phyloP scores from a whole-genome alignment of 2,329 filamentous ascomycete genomes.

The Beauveria sp. region DNA sequence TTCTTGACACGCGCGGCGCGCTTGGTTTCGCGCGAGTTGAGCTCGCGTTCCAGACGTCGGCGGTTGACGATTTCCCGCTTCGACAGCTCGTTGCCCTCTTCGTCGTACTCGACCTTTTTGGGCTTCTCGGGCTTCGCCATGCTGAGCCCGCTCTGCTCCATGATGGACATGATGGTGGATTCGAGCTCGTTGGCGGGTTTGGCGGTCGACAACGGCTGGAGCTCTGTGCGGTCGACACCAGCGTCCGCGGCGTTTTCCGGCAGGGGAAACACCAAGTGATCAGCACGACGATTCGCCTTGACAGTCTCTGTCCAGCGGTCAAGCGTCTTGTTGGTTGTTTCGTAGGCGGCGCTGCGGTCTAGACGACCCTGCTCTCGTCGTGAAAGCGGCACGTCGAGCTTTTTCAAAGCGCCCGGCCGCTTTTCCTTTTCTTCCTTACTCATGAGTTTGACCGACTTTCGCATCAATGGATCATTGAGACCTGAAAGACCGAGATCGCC shows the following conservation, averaged over 20 bases:
- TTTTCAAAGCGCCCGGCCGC: conserved; percentile 44
- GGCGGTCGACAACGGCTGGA: conserved; percentile 55
- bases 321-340: conserved; percentile 85
- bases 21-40: conserved; percentile 81
- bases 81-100: conserved; percentile 64
- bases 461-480: conserved; percentile 66
- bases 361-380: conserved; percentile 81
- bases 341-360: conserved; percentile 73
- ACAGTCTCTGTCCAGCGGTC: conserved; percentile 92
- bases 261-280: conserved; percentile 83
- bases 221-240: conserved; percentile 53
- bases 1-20: conserved; percentile 92
- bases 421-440: conserved; percentile 51
- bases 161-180: conserved; percentile 75
- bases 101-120: conserved; percentile 56
- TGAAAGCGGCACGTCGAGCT: conserved; percentile 73
- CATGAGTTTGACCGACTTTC: conserved; percentile 71
- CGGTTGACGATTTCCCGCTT: conserved; percentile 64
- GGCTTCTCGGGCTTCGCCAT: conserved; percentile 37
- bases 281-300: conserved; percentile 84
- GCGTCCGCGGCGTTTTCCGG: conserved; percentile 59
- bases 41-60: conserved; percentile 71
- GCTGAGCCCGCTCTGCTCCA: conserved; percentile 77
- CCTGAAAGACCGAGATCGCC: conserved; percentile 66
- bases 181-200: conserved; percentile 74